Percentiles rank a stretch among this genome's conserved stretches.
phyloP scores from a whole-genome alignment of 2,329 filamentous ascomycete genomes.

The Penicillium concentricum region DNA sequence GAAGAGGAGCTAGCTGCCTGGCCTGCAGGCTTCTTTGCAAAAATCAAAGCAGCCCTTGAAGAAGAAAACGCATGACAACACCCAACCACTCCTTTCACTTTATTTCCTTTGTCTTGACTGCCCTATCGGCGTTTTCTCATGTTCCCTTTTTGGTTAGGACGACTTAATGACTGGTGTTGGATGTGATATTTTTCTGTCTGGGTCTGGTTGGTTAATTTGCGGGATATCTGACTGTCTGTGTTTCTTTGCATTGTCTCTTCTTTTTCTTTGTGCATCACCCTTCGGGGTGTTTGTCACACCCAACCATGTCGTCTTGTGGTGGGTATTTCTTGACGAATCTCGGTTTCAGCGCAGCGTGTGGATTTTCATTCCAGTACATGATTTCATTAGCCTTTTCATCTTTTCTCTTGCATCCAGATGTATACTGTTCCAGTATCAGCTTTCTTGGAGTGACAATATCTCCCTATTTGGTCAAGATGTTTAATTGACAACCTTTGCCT shows the following conservation, averaged over 20 bases:
- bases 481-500: conserved; percentile 7
- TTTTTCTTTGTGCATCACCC: conserved; percentile 4
- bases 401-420: conserved; percentile 10
- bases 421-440: conserved; percentile 8
- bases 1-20: conserved; percentile 55
- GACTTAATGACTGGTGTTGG: conserved; percentile 31
- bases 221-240: conserved; percentile 14
- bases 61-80: conserved; percentile 37
- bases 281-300: conserved; percentile 3
- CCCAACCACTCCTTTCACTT: conserved; percentile 18
- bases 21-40: conserved; percentile 50
- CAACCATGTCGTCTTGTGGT: neutral
- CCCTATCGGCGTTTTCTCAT: conserved; percentile 7
- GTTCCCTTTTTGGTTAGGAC: conserved; percentile 20
- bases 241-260: conserved; percentile 11
- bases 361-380: conserved; percentile 20
- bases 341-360: conserved; percentile 22
- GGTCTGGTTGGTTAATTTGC: conserved; percentile 14
- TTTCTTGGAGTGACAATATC: conserved; percentile 4
- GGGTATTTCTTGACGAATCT: conserved; percentile 5
- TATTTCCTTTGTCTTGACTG: conserved; percentile 27
- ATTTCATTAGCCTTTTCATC: conserved; percentile 9
- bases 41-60: conserved; percentile 48
- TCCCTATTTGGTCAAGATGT: conserved; percentile 2
- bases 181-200: conserved; percentile 5